These are phyloP conservation scores for Amanita exitialis DNA, from an alignment of 768 basidiomycete species.

Conservation along the genomic window DNA sequence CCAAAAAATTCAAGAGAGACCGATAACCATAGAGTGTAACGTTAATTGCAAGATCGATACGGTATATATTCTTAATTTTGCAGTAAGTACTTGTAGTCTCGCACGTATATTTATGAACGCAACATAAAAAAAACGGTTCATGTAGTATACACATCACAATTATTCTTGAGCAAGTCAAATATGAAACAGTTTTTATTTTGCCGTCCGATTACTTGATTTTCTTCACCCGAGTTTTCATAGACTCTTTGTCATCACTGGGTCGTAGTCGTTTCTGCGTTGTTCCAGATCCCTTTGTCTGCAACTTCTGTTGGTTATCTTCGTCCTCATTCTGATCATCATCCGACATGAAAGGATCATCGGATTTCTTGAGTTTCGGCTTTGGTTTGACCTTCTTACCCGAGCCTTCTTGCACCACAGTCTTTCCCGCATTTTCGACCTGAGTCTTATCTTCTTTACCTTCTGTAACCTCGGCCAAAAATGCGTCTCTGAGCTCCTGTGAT, in stretches of 20 bases:
- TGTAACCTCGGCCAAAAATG: conserved; percentile 35
- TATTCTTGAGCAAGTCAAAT: conserved; percentile 1
- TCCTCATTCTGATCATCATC: conserved; percentile 26
- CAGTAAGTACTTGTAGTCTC: not conserved
- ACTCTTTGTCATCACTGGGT: not conserved
- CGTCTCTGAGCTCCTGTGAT: conserved; percentile 50
- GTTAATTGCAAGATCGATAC: not conserved
- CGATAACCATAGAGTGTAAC: not conserved
- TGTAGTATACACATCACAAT: not conserved
- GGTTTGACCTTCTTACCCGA: conserved; percentile 15
- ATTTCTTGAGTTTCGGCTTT: conserved; percentile 37
- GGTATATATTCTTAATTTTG: conserved; percentile 4
- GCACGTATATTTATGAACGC: not conserved
- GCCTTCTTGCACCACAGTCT: conserved; percentile 12
- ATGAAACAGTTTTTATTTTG: not conserved
- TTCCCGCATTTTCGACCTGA: not conserved
- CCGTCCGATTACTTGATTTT: not conserved
- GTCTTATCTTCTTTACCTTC: conserved; percentile 7
- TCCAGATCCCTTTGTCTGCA: conserved; percentile 9
- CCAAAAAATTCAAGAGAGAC: conserved; percentile 18
- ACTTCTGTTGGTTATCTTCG: conserved; percentile 9
- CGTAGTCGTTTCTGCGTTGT: conserved; percentile 4
- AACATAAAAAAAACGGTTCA: not conserved
- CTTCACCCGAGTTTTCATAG: conserved; percentile 2
- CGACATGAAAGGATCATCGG: conserved; percentile 51